Percentiles rank a stretch among this genome's conserved stretches.
Evolutionary conservation across 495 filamentous ascomycete species (phyloP).

Genomic region (Sordaria brevicollis): DNA sequence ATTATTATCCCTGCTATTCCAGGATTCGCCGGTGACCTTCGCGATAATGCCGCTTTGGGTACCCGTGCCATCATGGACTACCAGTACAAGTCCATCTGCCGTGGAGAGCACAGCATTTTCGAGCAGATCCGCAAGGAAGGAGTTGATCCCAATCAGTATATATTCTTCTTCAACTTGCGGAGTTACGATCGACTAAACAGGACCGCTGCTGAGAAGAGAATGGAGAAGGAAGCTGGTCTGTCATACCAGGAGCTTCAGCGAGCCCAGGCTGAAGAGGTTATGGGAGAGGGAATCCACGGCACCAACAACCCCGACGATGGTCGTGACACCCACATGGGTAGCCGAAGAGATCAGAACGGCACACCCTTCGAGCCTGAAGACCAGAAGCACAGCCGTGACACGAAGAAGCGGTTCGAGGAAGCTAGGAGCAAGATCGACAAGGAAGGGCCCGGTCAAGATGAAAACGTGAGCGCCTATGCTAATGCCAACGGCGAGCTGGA

Average conservation of each 20-base stretch:
- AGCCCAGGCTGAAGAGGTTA: constrained; percentile 75
- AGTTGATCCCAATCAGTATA: constrained; percentile 67
- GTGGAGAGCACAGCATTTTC: constrained; percentile 84
- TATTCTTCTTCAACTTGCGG: constrained; percentile 87
- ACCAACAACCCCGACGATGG: constrained; percentile 33
- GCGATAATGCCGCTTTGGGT: constrained; percentile 70
- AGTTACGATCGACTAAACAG: constrained; percentile 86
- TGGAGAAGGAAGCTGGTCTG: constrained; percentile 70
- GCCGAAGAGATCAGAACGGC: constrained; percentile 28
- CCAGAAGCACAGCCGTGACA: constrained; percentile 20
- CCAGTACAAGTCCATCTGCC: constrained; percentile 90
- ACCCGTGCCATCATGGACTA: constrained; percentile 97
- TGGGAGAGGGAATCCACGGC: constrained; percentile 63
- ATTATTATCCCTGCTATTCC: constrained; percentile 83
- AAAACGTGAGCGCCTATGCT: not conserved
- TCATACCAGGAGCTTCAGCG: constrained; percentile 77
- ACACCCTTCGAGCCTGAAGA: not conserved
- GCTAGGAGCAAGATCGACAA: not conserved
- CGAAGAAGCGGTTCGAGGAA: constrained; percentile 7
- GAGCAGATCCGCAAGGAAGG: constrained; percentile 66
- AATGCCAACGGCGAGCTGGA: constrained; percentile 16
- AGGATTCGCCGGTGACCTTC: constrained; percentile 85
- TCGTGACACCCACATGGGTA: constrained; percentile 31
- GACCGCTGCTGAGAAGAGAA: constrained; percentile 52
- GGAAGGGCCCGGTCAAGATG: not conserved